Conservation (phyloP, 2,329 filamentous ascomycete species). For the Falciphora oryzae region DNA sequence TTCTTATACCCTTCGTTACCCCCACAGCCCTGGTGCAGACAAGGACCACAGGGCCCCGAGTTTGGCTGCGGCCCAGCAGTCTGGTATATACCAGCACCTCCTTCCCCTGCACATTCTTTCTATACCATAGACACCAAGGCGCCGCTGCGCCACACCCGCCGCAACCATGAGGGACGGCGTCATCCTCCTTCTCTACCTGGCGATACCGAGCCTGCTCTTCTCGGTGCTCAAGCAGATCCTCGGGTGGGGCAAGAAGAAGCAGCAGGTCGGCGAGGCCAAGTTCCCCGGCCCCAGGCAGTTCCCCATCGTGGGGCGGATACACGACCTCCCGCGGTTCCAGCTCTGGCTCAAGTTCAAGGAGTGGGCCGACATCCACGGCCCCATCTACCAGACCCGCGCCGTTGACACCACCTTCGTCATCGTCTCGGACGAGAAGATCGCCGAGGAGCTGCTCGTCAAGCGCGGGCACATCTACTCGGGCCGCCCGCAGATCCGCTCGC, state of each 20-base stretch:
- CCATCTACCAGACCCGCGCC: slow-evolving; percentile 37
- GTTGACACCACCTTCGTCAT: slow-evolving; percentile 36
- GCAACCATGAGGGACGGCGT: slow-evolving; percentile 32
- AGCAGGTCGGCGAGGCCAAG: slow-evolving; percentile 19
- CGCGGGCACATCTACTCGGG: slow-evolving; percentile 44
- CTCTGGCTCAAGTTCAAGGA: slow-evolving; percentile 48
- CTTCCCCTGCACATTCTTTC: not conserved
- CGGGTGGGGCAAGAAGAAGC: slow-evolving; percentile 26
- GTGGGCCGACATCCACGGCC: slow-evolving; percentile 36
- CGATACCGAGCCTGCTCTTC: slow-evolving; percentile 37
- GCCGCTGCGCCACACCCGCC: too few species aligned
- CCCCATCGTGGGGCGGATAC: slow-evolving; percentile 41
- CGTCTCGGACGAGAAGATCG: slow-evolving; percentile 42
- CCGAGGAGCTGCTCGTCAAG: slow-evolving; percentile 42
- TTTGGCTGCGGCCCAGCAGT: not conserved
- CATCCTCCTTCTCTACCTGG: slow-evolving; percentile 37
- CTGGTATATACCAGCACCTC: not conserved
- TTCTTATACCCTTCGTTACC: not conserved
- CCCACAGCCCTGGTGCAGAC: too few species aligned
- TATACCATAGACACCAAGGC: not conserved
- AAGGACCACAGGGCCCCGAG: too few species aligned
- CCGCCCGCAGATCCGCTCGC: slow-evolving; percentile 42
- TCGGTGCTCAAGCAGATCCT: slow-evolving; percentile 34
- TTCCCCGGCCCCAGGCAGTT: slow-evolving; percentile 43
- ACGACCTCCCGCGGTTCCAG: slow-evolving; percentile 39